phyloP scores from a whole-genome alignment of 108 stramenopile genomes.

The Fragilariopsis cylindrus region DNA sequence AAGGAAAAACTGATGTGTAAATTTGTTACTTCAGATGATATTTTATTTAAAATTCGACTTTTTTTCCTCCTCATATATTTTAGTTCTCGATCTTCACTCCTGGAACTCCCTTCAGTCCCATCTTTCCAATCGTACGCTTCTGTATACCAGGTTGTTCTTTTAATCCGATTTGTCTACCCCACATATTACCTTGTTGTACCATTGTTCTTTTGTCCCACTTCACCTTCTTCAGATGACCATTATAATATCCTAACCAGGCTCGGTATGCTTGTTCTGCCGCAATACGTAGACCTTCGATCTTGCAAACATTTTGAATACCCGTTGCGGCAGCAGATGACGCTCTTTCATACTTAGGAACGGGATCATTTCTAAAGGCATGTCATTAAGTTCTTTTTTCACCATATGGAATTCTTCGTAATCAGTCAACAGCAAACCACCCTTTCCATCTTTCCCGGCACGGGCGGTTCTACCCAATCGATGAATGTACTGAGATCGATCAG shows the following conservation, averaged over 20 bases:
- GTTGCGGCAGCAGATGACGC: not conserved
- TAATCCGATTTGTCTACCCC: slow-evolving; percentile 47
- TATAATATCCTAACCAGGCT: slow-evolving; percentile 91
- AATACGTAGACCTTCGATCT: slow-evolving; percentile 16
- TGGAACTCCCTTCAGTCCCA: slow-evolving; percentile 79
- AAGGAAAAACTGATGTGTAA: not conserved
- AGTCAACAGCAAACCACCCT: slow-evolving; percentile 51
- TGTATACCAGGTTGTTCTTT: slow-evolving; percentile 61
- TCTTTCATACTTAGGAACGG: slow-evolving; percentile 21
- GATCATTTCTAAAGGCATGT: slow-evolving; percentile 42
- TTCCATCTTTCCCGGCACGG: slow-evolving; percentile 72
- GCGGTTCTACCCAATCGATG: slow-evolving; percentile 94
- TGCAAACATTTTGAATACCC: slow-evolving; percentile 10
- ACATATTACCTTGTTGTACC: slow-evolving; percentile 60
- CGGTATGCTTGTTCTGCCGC: slow-evolving; percentile 55
- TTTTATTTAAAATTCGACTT: not conserved
- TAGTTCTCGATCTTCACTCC: slow-evolving; percentile 51
- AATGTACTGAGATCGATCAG: slow-evolving; percentile 85
- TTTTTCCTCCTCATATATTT: not conserved
- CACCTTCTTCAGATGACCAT: slow-evolving; percentile 54
- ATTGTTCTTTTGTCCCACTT: slow-evolving; percentile 49
- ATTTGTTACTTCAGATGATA: not conserved
- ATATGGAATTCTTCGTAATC: slow-evolving; percentile 49
- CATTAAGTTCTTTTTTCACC: slow-evolving; percentile 39
- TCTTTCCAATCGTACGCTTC: slow-evolving; percentile 85